Evolutionary conservation across 2,329 filamentous ascomycete species (phyloP), one percentile per base, ranked within the genome.

Genomic region (Aureobasidium leucospermi): DNA sequence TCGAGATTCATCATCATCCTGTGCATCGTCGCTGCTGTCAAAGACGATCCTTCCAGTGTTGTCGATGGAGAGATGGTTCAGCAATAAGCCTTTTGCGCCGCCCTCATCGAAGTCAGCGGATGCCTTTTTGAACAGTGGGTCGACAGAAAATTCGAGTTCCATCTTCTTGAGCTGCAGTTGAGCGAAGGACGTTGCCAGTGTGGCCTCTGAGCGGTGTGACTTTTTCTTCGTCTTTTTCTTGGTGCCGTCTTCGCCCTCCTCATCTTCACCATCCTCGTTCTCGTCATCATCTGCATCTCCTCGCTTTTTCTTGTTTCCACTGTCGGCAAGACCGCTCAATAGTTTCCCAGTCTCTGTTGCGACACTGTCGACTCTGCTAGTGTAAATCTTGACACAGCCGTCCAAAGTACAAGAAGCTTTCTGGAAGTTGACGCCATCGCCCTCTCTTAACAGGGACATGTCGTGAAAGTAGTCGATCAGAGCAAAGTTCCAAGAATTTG

Each of bases 401-500:
- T 99, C 94, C 16, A 99, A 80, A 0, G 94, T 99, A 76, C 91
- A 97, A 76, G 92, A 96, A 61, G 94, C 94, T 73, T 96, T 96
- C 72, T 99, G 94, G 68, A 99, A 99, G 73, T 99, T 99, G 74
- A 99, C 92, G 13, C 92, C 88, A 64, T 99, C 91, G 32, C 94
- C 94, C 70, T 99, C 94, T 71, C 96, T 96, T 49, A 99, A 79
- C 45, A 99, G 78, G 1, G 91, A 96, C 94, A 99, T 97, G 70
- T 99, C 94, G 74, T 99, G 93, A 69, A 99, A 99, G 75, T 99
- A 99, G 74, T 99, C 94, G 71, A 99, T 99, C 16, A 99, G 83
- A n/a, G 94, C 94, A 76, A 99, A 97, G 74, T 97, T 97, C 94
- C 94, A 99, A 32, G 92, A 96, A 74, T 99, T 99, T 61, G 88